Base-by-base conservation (phyloP, 192 early-diverging fungal species). In the Oehlia diaphana region DNA sequence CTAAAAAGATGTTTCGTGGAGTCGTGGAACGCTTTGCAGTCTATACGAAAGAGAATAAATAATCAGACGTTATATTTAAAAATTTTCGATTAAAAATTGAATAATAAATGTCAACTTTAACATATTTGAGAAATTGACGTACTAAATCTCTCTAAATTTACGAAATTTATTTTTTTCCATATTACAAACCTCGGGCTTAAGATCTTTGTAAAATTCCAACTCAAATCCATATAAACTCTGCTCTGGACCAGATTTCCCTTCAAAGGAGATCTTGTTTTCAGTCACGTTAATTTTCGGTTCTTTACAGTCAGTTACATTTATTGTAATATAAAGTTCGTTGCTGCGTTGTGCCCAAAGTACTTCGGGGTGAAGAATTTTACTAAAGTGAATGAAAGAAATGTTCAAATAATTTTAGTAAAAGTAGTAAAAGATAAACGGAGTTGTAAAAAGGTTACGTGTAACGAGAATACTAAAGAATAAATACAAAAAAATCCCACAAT, bases 281-380 rank as follows among this genome's bases (percentile, higher is more conserved):
- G 87, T 87, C 42, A 94, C 74, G 44, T 89, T 83, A 75, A 92
- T 84, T 42, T 79, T 77, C 5, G 89, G 90, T 33, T 91, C 86
- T 33, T 86, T 85, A 42, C 92, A 85, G 79, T 98, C 96, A 76
- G 85, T 62, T 23, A 96, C 79, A 66, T 93, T 89, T 80, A 98
- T 88, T 12, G 97, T 98, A 35, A 98, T 79, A 83, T 90, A 97
- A 77, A 97, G 80, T 72, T 94, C 83, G 71, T 94, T 91, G 62
- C 88, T 84, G 81, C 94, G 91, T 82, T 98, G 96, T 42, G 97
- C 97, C 96, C 96, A 98, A 81, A 95, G 91, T 76, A 96, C 93
- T 82, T 78, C 77, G 4, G 77, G 77, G 66, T 78, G 77, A 35
- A 69, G 37, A 63, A 63, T 5, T 63, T 63, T 28, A 35, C 66